These are phyloP conservation scores for Peronospora belbahrii DNA, from an alignment of 352 stramenopile genomes.

Conservation along the genomic window DNA sequence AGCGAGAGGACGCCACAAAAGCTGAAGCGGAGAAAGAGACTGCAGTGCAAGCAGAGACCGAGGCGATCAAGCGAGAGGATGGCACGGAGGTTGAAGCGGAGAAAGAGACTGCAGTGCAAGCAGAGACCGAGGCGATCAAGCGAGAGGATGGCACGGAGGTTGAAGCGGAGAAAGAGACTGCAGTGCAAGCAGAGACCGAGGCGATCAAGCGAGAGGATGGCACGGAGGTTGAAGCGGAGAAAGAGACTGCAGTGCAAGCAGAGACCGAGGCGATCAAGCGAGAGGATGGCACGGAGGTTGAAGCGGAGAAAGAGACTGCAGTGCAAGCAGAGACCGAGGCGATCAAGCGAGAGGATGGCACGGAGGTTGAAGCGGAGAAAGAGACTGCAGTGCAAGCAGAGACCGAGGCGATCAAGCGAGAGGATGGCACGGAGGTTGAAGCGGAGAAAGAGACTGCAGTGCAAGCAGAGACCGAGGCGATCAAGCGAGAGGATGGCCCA, in stretches of 20 bases:
- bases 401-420: slow-evolving; percentile 1
- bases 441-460: slow-evolving; percentile 8
- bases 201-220: slow-evolving; percentile 1
- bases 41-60: slow-evolving; percentile 2
- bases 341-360: not conserved
- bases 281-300: not conserved
- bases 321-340: slow-evolving; percentile 5
- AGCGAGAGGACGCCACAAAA: slow-evolving; percentile 5
- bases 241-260: slow-evolving; percentile 4
- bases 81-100: slow-evolving; percentile 10
- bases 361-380: slow-evolving; percentile 12
- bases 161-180: slow-evolving; percentile 10
- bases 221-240: slow-evolving; percentile 9
- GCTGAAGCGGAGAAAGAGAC: slow-evolving; percentile 11
- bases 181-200: slow-evolving; percentile 5
- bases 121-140: slow-evolving; percentile 3
- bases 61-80: slow-evolving; percentile 2
- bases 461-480: slow-evolving; percentile 4
- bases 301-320: slow-evolving; percentile 10
- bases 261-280: slow-evolving; percentile 3
- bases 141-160: not conserved
- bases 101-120: slow-evolving; percentile 4
- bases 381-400: slow-evolving; percentile 6
- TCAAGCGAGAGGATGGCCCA: not conserved
- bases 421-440: slow-evolving; percentile 3